Conservation (phyloP, 192 early-diverging fungal species). For the Backusella circina region DNA sequence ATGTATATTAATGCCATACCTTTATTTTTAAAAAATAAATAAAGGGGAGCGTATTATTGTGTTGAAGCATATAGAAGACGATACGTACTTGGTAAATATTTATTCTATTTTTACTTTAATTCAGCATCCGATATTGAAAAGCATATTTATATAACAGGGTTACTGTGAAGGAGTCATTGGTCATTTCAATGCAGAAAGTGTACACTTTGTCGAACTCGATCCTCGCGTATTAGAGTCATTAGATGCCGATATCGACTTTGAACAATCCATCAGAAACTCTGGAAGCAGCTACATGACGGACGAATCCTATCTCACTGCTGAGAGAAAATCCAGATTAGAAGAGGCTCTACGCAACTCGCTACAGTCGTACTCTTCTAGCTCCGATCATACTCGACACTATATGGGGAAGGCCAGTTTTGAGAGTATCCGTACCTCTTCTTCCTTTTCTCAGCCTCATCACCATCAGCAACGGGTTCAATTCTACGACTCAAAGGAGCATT, state of each 20-base stretch:
- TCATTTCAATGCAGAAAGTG: slow-evolving; percentile 41
- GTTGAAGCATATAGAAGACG: slow-evolving; percentile 36
- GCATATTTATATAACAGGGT: slow-evolving; percentile 24
- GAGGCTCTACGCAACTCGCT: slow-evolving; percentile 5
- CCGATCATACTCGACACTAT: background rate
- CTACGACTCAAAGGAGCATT: background rate
- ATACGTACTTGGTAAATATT: slow-evolving; percentile 37
- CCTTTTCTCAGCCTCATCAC: background rate
- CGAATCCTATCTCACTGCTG: background rate
- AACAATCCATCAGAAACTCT: background rate
- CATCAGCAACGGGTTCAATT: background rate
- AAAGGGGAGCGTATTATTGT: slow-evolving; percentile 42
- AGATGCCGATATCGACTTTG: slow-evolving; percentile 20
- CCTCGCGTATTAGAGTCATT: slow-evolving; percentile 35
- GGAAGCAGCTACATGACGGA: background rate
- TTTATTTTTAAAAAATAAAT: background rate
- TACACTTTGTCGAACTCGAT: slow-evolving; percentile 47
- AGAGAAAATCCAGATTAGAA: background rate
- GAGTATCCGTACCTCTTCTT: slow-evolving; percentile 5
- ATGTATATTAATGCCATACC: background rate
- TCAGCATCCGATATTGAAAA: background rate
- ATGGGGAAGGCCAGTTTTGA: slow-evolving; percentile 14
- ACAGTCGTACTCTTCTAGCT: slow-evolving; percentile 13
- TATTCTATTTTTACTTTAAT: background rate
- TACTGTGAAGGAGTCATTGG: slow-evolving; percentile 57